Base-by-base conservation (phyloP, 169 alveolate species). In the Eimeria maxima region DNA sequence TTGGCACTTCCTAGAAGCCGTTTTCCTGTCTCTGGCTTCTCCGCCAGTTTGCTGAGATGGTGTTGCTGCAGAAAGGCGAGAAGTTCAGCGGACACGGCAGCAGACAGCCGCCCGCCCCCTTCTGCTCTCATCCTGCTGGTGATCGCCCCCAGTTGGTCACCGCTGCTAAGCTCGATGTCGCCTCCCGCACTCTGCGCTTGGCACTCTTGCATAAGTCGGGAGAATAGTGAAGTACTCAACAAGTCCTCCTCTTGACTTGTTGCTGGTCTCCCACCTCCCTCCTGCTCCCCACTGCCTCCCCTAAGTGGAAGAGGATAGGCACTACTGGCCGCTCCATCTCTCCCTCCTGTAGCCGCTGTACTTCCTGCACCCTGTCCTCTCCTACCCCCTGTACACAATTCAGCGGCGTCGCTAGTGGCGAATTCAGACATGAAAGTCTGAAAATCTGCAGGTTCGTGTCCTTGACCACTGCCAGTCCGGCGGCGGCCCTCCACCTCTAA, bases 1-100 rank as follows among this genome's bases (percentile, higher is more conserved):
- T 63, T 63, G 27, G 78, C 93, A n/a, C 93, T 86, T 24, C 81
- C 78, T 7, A 86, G 93, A 78, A 86, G 44, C 80, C 93, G 80
- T 45, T 86, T 86, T 3, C 63, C 22, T 10, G 55, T 63, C 67
- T 63, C 93, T 47, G 76, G 55, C 81, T 86, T 86, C 24, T 86
- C 80, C 80, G 60, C 50, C 55, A 86, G 20, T 10, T 45, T 47
- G 93, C n/a, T 42, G 44, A 55, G 80, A 24, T 86, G 93, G 93
- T 63, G 74, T 8, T 86, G 93, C 80, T 86, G 93, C 81, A 86
- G 63, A 45, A 86, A 24, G 65, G 93, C 80, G 14, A 86, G 60
- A n/a, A 86, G 92, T n/a, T 84, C 92, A 16, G 93, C 74, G 0
- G 93, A 86, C 24, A 86, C 38, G 0, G 80, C 78, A 16, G 93